phyloP scores from a whole-genome alignment of 352 stramenopile species.

The Phytophthora ohioensis region DNA sequence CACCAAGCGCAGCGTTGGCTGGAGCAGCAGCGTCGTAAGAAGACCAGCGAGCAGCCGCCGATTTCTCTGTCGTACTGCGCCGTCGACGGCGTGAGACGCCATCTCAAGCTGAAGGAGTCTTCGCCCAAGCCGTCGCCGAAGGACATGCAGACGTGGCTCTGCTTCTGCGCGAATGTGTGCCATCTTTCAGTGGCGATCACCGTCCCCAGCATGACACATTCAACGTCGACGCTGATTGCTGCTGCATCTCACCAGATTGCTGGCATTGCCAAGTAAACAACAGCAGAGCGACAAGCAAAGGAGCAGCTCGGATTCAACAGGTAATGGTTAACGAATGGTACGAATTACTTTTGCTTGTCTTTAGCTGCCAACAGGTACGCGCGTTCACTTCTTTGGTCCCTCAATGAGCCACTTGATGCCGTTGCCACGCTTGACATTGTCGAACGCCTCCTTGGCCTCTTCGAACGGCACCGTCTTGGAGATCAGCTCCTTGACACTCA shows the following conservation, averaged over 20 bases:
- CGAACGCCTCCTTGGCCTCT: conserved; percentile 40
- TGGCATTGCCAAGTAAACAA: conserved; percentile 24
- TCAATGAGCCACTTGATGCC: conserved; percentile 51
- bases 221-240: conserved; percentile 6
- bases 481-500: conserved; percentile 42
- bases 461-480: conserved; percentile 39
- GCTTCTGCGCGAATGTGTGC: conserved; percentile 73
- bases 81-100: conserved; percentile 35
- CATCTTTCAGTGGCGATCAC: conserved; percentile 56
- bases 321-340: conserved; percentile 12
- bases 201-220: conserved; percentile 13
- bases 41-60: conserved; percentile 26
- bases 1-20: conserved; percentile 41
- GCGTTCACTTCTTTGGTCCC: conserved; percentile 32
- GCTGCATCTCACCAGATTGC: conserved; percentile 13
- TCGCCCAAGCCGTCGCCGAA: conserved; percentile 20
- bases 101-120: conserved; percentile 25
- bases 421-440: conserved; percentile 42
- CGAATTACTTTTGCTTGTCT: background rate
- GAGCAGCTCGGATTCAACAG: conserved; percentile 20
- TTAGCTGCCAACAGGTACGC: background rate
- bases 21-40: conserved; percentile 40
- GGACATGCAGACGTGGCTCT: conserved; percentile 59
- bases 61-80: conserved; percentile 59
- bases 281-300: conserved; percentile 7